Evolutionary conservation across 2,329 filamentous ascomycete species (phyloP).

Genomic region (Fusarium sacchari): DNA sequence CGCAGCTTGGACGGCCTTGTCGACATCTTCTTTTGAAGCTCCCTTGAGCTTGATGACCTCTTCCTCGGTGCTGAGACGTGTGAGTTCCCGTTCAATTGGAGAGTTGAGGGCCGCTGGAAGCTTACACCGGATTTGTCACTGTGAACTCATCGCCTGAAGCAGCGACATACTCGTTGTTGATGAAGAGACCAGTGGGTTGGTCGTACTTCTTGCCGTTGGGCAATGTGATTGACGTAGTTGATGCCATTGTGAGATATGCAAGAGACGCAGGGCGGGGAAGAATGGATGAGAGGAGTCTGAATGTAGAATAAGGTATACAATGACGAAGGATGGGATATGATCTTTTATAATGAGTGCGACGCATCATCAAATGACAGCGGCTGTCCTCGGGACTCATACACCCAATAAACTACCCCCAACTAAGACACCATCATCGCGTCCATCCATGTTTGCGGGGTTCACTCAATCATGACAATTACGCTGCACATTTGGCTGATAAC

Average conservation of each 20-base stretch:
- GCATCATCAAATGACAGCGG: neutral
- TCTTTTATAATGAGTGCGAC: conserved; percentile 16
- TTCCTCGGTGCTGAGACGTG: conserved; percentile 28
- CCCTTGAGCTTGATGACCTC: conserved; percentile 36
- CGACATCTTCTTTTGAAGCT: conserved; percentile 35
- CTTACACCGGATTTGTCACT: conserved; percentile 36
- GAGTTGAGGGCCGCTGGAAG: rapidly evolving
- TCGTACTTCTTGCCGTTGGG: conserved; percentile 51
- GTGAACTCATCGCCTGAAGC: conserved; percentile 37
- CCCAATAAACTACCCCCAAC: neutral
- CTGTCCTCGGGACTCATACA: neutral
- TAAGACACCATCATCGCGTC: neutral
- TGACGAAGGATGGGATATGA: neutral
- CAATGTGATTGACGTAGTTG: conserved; percentile 30
- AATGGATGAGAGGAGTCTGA: neutral
- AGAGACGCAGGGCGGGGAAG: neutral
- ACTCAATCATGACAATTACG: neutral
- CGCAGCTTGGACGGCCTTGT: conserved; percentile 35
- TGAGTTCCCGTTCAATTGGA: neutral
- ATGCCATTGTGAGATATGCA: conserved; percentile 14
- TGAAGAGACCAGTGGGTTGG: conserved; percentile 47
- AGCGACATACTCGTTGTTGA: conserved; percentile 42
- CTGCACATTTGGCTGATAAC: neutral
- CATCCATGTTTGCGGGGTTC: conserved; percentile 4
- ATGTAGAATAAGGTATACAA: neutral